These are phyloP conservation scores for Rutstroemia sp. DNA, from an alignment of 2,329 filamentous ascomycete genomes.

Conservation along the genomic window DNA sequence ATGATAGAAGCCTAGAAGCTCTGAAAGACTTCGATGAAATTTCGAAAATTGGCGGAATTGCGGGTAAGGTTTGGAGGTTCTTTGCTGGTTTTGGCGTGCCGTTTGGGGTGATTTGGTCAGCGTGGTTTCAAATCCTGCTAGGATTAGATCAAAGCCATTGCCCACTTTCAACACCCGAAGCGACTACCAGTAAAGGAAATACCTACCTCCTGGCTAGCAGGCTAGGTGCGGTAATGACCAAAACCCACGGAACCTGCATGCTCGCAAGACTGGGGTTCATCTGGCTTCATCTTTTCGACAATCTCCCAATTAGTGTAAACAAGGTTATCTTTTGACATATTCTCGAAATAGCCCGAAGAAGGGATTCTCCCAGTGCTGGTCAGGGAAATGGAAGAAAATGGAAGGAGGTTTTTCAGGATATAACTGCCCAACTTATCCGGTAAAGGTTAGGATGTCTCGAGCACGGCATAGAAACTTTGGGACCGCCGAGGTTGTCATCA, in stretches of 20 bases:
- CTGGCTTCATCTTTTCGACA: not conserved
- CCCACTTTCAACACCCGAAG: not conserved
- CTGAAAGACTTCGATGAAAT: not conserved
- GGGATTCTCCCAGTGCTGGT: too few species aligned
- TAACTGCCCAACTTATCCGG: not conserved
- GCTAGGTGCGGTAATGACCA: too few species aligned
- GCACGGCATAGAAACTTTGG: too few species aligned
- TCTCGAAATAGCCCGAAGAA: not conserved
- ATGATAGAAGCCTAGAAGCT: not conserved
- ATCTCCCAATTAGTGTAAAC: not conserved
- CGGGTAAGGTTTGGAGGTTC: slow-evolving; percentile 1
- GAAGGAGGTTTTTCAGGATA: not conserved
- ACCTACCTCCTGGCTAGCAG: too few species aligned
- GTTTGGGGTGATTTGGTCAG: not conserved
- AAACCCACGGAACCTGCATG: too few species aligned
- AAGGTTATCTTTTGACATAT: not conserved
- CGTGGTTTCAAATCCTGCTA: slow-evolving; percentile 5
- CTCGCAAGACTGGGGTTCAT: too few species aligned
- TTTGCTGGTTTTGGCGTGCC: not conserved
- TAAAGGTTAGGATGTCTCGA: not conserved
- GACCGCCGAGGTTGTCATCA: not conserved
- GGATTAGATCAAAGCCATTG: not conserved
- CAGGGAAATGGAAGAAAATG: not conserved
- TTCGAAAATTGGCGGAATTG: slow-evolving; percentile 1
- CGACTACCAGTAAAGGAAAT: not conserved